Evolutionary conservation across 1,284 basidiomycete species (phyloP).

Genomic region (Ustilago sp.): DNA sequence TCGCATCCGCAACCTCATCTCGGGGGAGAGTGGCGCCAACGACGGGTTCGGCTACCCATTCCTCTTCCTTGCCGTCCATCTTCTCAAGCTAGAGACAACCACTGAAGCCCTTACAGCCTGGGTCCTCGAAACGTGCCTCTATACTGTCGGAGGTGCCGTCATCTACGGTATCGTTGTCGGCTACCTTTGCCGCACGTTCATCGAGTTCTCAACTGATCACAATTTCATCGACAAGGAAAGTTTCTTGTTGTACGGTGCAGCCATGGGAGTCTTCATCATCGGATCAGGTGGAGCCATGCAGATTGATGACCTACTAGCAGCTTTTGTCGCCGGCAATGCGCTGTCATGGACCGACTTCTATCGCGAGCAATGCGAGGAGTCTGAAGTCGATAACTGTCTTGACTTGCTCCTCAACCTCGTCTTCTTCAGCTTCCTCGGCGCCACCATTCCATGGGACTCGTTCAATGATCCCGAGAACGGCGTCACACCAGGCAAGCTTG

Average conservation of each 20-base stretch:
- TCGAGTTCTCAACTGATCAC: conserved; percentile 55
- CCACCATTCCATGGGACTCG: conserved; percentile 56
- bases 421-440: conserved; percentile 70
- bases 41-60: conserved; percentile 62
- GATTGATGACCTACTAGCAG: conserved; percentile 61
- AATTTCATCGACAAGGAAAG: conserved; percentile 62
- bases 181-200: conserved; percentile 42
- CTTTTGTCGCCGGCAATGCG: conserved; percentile 60
- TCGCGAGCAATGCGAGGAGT: conserved; percentile 62
- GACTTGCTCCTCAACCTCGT: conserved; percentile 60
- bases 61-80: conserved; percentile 56
- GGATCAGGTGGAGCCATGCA: conserved; percentile 54
- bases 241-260: conserved; percentile 59
- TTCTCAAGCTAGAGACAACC: conserved; percentile 47
- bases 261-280: conserved; percentile 58
- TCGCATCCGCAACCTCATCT: conserved; percentile 60
- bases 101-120: conserved; percentile 45
- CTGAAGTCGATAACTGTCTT: conserved; percentile 62
- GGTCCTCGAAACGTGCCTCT: conserved; percentile 53
- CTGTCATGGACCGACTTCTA: conserved; percentile 65
- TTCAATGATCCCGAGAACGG: conserved; percentile 63
- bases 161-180: conserved; percentile 56
- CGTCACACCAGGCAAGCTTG: conserved; percentile 67
- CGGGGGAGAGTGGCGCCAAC: conserved; percentile 62
- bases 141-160: conserved; percentile 46